Base-by-base conservation (phyloP, 2,329 filamentous ascomycete species). In the Lachnellula suecica region DNA sequence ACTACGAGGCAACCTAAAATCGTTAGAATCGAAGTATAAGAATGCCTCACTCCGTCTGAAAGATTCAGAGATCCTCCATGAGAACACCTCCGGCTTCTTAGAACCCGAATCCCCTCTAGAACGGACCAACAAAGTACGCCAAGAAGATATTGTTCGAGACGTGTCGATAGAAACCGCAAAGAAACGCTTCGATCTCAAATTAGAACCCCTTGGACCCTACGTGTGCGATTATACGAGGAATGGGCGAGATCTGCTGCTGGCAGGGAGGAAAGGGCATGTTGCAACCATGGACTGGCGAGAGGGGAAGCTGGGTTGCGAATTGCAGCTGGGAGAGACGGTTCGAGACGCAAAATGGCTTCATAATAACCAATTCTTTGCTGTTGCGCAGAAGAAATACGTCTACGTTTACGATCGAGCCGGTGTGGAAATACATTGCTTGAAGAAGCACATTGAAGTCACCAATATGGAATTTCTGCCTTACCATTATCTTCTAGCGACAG, bases 401-500 rank as follows among this genome's bases (percentile, higher is more conserved):
- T 99, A 96, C 74, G 97, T 99, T 59, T 99, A 99, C 75, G 94
- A 97, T 66, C 79, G 84, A 52, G 83, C 89, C 51, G 94, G 94
- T 47, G 89, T 97, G 19, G 94, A 99, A 73, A 74, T 99, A 49
- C 94, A 99, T 70, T 92, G 89, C 68, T 74, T 99, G 66, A 86
- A 85, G 71, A 94, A 94, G 70, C 93, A 96, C 68, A 82, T 89
- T 56, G 94, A 99, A 70, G 89, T 95, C 13, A 88, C 89, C 11
- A 87, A 95, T 70, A 91, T 99, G 80, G 91, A 97, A 71, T 99
- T 97, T 68, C 76, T 97, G 13, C 93, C 93, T 1, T 97, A 97
- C 68, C 94, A 99, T 70, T 99, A 96, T 70, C 83, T 99, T 38
- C 79, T 99, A 44, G 89, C 89, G 17, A 96, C 91, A 17, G 81